phyloP scores from a whole-genome alignment of 2,329 filamentous ascomycete genomes.

The Neonectria sp. region DNA sequence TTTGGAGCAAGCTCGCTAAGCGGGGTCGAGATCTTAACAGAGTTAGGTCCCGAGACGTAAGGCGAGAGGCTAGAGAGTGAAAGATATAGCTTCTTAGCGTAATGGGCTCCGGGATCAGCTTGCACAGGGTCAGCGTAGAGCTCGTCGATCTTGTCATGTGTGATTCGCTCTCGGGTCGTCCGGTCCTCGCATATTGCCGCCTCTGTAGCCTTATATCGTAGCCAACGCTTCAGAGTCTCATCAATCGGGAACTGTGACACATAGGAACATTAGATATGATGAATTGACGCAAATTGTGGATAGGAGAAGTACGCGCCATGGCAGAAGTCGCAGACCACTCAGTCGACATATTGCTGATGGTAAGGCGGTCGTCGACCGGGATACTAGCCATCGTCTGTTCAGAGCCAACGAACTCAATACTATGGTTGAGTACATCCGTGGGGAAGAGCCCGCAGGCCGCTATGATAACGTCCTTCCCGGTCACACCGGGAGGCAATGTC shows the following conservation, averaged over 20 bases:
- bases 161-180: conserved; percentile 73
- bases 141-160: conserved; percentile 80
- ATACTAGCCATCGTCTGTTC: conserved; percentile 77
- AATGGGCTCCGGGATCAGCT: conserved; percentile 84
- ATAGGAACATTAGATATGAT: not conserved
- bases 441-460: conserved; percentile 78
- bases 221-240: conserved; percentile 78
- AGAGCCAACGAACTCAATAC: conserved; percentile 86
- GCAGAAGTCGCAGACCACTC: conserved; percentile 79
- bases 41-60: conserved; percentile 90
- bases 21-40: conserved; percentile 88
- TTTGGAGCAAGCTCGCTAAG: conserved; percentile 80
- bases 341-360: conserved; percentile 83
- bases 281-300: conserved; percentile 67
- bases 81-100: conserved; percentile 87
- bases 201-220: conserved; percentile 81
- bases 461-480: conserved; percentile 53
- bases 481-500: conserved; percentile 81
- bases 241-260: conserved; percentile 81
- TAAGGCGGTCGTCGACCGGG: conserved; percentile 78
- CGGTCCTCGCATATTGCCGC: conserved; percentile 72
- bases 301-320: conserved; percentile 39
- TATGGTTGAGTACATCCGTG: conserved; percentile 89
- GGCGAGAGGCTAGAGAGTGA: conserved; percentile 88
- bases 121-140: conserved; percentile 76